phyloP scores from a whole-genome alignment of 2,329 filamentous ascomycete genomes.

The Cryphonectria radicalis region DNA sequence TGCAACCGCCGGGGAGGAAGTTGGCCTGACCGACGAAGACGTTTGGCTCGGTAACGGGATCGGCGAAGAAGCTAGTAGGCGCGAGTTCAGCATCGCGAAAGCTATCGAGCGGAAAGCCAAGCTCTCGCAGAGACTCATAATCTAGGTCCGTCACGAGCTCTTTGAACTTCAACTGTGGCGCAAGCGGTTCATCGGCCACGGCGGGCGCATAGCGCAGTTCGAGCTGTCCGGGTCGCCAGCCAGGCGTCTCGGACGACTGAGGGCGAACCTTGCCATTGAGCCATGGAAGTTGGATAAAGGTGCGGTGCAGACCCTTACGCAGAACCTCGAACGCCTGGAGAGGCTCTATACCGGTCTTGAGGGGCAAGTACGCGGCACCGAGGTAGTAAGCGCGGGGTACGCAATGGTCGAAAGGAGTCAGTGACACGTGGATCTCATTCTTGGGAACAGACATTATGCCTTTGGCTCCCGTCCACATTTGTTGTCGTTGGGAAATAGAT shows the following conservation, averaged over 20 bases:
- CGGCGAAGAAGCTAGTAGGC: slow-evolving; percentile 15
- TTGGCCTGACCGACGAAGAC: slow-evolving; percentile 33
- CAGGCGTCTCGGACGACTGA: slow-evolving; percentile 14
- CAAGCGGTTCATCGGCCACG: slow-evolving; percentile 35
- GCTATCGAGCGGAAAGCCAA: slow-evolving; percentile 29
- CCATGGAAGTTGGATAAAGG: slow-evolving; percentile 31
- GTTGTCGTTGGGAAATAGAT: no score
- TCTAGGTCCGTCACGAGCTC: slow-evolving; percentile 18
- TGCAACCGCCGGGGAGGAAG: slow-evolving; percentile 30
- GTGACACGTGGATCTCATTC: not conserved
- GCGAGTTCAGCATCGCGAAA: slow-evolving; percentile 29
- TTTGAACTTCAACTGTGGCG: slow-evolving; percentile 45
- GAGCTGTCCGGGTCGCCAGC: slow-evolving; percentile 31
- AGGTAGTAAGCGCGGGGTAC: slow-evolving; percentile 9
- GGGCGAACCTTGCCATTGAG: slow-evolving; percentile 28
- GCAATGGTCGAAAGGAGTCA: slow-evolving; percentile 21
- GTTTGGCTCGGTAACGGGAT: slow-evolving; percentile 19
- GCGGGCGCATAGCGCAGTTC: slow-evolving; percentile 30
- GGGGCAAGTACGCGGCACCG: slow-evolving; percentile 11
- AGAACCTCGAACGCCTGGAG: slow-evolving; percentile 24
- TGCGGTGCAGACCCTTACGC: slow-evolving; percentile 21
- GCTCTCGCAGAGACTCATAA: slow-evolving; percentile 30
- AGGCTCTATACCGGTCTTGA: slow-evolving; percentile 10
- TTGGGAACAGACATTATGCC: not conserved
- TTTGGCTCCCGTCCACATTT: no score